Base-by-base conservation (phyloP, 2,329 filamentous ascomycete species). In the Tympanopsis confertula region DNA sequence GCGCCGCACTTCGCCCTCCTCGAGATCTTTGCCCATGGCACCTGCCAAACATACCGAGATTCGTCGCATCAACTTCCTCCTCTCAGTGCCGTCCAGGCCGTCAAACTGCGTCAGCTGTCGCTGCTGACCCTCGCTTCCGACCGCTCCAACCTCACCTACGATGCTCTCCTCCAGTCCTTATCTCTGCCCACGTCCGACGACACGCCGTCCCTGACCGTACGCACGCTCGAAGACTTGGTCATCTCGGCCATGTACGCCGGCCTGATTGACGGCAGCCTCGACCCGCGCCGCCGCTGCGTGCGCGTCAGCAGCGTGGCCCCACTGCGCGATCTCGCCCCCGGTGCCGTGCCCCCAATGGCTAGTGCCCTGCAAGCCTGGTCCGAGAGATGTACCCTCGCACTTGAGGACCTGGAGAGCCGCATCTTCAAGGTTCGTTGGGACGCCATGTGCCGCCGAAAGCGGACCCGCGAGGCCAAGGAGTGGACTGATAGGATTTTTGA, bases 11-110 rank as follows among this genome's bases (percentile, higher is more conserved):
- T 91, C 37, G 74, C 66, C 2, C 71, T 94, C 13, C 79, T 98
- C 33, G 73, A 88, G 58, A 80, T 93, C 50, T 98, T 98, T 61
- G 85, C 87, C 41, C 86, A 91, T 69, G 91, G 89, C 42, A 94
- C 86, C 42, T 95, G 86, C 67, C 65, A 73, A 42, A 74, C 81
- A 48, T 95, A 94, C 65, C 52, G 22, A n/a, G 22, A 47, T 17
- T 45, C 50, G n/a, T 55, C 59, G n/a, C 39, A 57, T 15, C 48
- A 49, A 44, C 78, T 95, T 3, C 91, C 89, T 2, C 44, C 67
- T 5, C 75, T 98, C 36, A 81, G 72, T 53, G 69, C 75, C 1
- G 66, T 74, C 38, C 91, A 98, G 63, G 63, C 69, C 32, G 71
- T 79, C 45, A 98, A 98, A 63, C 82, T 98, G 32, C 83, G 86